Evolutionary conservation across 352 stramenopile genomes (phyloP), one percentile per base, ranked within the genome.

Genomic region (Phytopythium vexans): DNA sequence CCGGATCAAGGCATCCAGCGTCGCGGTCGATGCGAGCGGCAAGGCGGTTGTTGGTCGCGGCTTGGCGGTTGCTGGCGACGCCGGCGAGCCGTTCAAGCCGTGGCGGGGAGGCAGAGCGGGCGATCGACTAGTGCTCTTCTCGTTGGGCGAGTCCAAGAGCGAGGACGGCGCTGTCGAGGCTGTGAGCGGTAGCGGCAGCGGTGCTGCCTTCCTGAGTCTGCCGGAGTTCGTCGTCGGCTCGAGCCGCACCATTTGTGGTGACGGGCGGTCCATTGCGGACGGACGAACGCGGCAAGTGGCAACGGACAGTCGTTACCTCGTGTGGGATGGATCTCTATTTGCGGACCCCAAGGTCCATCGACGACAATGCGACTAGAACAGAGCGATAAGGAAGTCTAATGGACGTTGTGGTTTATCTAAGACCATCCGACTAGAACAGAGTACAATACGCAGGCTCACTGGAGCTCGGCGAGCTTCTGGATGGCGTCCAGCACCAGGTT

Each of bases 401-500:
- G 42, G 42, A 36, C 4, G 53, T 36, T 0, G 58, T 46, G 14
- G 50, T 60, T n/a, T 65, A 40, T 9, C 43, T 27, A 27, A 35
- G 21, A 27, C 21, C 21, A 27, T 27, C 2, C 10, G 39, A 44
- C 34, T 39, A 59, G 10, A 21, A 32, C 42, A 35, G 46, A 27
- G 21, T 27, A 27, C 21, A 27, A 27, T 27, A 27, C 21, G 21
- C 21, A 27, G 21, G 8, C 8, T 62, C 72, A 72, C 52, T 90
- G 76, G 31, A 92, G 71, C 4, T 70, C 56, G 32, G 71, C 83
- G 47, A 91, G 81, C 55, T 90, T 77, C 52, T 88, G 75, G 61
- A 92, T 90, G 33, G 70, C 77, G 12, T 87, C 69, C 41, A 91
- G 75, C 45, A 88, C 83, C 42, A 86, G 68, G 54, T 87, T 88